These are phyloP conservation scores for Aspergillus latus DNA, from an alignment of 2,329 filamentous ascomycete species.

Conservation along the genomic window DNA sequence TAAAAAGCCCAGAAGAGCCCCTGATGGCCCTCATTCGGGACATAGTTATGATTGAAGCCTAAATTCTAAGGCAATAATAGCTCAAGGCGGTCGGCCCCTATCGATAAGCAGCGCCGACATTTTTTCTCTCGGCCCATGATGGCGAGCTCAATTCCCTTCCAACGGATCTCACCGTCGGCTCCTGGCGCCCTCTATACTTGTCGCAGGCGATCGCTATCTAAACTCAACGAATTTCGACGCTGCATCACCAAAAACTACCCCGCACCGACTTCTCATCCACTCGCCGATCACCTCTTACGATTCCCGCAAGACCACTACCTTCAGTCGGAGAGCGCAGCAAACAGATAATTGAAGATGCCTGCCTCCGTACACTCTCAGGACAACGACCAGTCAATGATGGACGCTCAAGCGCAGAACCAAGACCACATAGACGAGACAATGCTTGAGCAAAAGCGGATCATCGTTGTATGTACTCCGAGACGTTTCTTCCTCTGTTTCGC, in stretches of 20 bases:
- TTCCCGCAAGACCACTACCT: neutral
- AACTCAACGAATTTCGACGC: neutral
- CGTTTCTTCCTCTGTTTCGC: too few species aligned
- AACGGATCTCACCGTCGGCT: neutral
- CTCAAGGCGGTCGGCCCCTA: constrained; percentile 22
- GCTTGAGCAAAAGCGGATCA: constrained; percentile 55
- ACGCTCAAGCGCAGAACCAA: constrained; percentile 34
- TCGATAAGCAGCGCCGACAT: constrained; percentile 24
- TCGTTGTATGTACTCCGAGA: constrained; percentile 53
- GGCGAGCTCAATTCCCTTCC: neutral
- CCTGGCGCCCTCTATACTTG: neutral
- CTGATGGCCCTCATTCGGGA: too few species aligned
- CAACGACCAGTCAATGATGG: constrained; percentile 44
- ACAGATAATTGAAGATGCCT: constrained; percentile 31
- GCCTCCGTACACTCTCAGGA: constrained; percentile 41
- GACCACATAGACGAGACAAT: constrained; percentile 45
- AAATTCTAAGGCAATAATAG: neutral
- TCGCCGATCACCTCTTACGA: neutral
- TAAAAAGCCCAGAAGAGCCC: too few species aligned
- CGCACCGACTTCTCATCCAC: neutral
- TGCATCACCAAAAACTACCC: neutral
- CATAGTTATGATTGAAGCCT: neutral
- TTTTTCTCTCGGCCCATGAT: constrained; percentile 8
- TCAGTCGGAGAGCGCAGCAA: neutral
- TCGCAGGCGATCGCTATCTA: neutral